Evolutionary conservation across 257 asterid genomes (phyloP).

Genomic region (Solanum chilense): DNA sequence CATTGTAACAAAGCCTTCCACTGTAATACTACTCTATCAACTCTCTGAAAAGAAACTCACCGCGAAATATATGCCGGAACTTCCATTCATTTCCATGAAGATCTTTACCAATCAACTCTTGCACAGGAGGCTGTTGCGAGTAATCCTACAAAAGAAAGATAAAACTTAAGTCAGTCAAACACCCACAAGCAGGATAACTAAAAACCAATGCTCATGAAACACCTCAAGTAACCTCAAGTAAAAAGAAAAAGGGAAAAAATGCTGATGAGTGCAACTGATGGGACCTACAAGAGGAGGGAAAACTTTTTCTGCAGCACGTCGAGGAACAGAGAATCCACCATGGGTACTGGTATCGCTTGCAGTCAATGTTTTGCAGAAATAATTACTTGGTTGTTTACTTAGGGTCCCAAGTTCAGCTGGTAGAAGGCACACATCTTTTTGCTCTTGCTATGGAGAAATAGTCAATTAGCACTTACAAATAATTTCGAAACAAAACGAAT

Average conservation of each 20-base stretch:
- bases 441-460: slow-evolving; percentile 62
- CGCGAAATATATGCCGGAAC: slow-evolving; percentile 91
- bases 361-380: slow-evolving; percentile 84
- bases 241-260: background rate
- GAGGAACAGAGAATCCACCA: slow-evolving; percentile 98
- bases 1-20: background rate
- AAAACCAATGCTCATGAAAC: too few species aligned
- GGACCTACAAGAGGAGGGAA: slow-evolving; percentile 83
- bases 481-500: background rate
- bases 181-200: too few species aligned
- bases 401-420: slow-evolving; percentile 82
- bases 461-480: background rate
- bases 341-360: slow-evolving; percentile 96
- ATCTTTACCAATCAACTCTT: slow-evolving; percentile 90
- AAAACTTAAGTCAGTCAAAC: background rate
- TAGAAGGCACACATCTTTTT: slow-evolving; percentile 69
- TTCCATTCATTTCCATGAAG: slow-evolving; percentile 98
- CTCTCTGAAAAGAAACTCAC: slow-evolving; percentile 22
- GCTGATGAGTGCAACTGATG: background rate
- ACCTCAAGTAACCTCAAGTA: background rate
- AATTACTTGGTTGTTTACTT: slow-evolving; percentile 91
- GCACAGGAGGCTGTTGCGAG: slow-evolving; percentile 81
- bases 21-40: background rate
- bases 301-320: slow-evolving; percentile 97
- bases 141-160: slow-evolving; percentile 48